These are phyloP conservation scores for Durotheca rogersii DNA, from an alignment of 495 filamentous ascomycete species.

Conservation along the genomic window DNA sequence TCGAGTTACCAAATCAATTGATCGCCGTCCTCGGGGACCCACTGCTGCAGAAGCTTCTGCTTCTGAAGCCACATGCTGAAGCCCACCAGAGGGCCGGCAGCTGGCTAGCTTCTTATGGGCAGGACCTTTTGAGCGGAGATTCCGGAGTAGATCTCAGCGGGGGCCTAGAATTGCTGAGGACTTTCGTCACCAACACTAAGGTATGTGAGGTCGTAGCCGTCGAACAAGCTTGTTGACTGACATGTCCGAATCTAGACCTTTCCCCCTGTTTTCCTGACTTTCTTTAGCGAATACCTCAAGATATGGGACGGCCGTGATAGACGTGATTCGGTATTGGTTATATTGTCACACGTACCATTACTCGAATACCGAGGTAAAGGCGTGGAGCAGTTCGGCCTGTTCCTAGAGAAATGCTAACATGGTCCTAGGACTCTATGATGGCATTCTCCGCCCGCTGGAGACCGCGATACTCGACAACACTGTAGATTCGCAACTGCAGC, in stretches of 20 bases:
- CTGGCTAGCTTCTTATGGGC: constrained; percentile 63
- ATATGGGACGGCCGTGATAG: constrained; percentile 69
- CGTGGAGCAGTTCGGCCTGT: neutral
- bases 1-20: constrained; percentile 79
- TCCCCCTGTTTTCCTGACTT: constrained; percentile 60
- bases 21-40: constrained; percentile 74
- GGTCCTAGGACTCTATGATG: constrained; percentile 50
- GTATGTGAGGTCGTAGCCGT: constrained; percentile 41
- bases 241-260: constrained; percentile 49
- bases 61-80: constrained; percentile 60
- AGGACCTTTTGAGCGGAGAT: constrained; percentile 57
- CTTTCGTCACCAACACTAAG: constrained; percentile 64
- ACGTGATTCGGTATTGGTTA: constrained; percentile 60
- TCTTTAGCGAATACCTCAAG: constrained; percentile 60
- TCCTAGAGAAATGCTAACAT: constrained; percentile 10
- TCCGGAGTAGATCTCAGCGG: constrained; percentile 53
- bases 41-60: constrained; percentile 74
- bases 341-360: constrained; percentile 65
- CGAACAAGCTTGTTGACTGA: neutral
- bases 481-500: constrained; percentile 48
- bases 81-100: constrained; percentile 60
- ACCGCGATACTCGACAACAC: constrained; percentile 54
- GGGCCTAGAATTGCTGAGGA: constrained; percentile 57
- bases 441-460: constrained; percentile 61
- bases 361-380: constrained; percentile 56